phyloP scores from a whole-genome alignment of 1,284 basidiomycete species.

The Apiotrichum porosum region DNA sequence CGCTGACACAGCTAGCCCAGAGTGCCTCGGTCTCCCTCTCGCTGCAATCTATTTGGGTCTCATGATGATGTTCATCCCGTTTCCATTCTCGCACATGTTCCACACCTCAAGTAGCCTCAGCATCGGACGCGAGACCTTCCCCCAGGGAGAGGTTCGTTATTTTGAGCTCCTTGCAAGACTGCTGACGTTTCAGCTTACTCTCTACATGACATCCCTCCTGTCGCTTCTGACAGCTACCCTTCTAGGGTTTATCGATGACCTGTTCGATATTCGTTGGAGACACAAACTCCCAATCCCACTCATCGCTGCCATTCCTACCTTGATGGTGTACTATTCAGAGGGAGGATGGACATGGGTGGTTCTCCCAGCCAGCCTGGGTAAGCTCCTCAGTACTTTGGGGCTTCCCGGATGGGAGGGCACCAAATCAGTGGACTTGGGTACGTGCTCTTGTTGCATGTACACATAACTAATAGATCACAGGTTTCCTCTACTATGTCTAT shows the following conservation, averaged over 20 bases:
- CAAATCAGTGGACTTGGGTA: conserved; percentile 80
- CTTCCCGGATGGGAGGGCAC: conserved; percentile 47
- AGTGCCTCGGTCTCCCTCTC: conserved; percentile 85
- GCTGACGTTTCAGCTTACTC: conserved; percentile 60
- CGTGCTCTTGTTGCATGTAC: conserved; percentile 25
- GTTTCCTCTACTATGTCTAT: conserved; percentile 81
- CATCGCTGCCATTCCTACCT: conserved; percentile 86
- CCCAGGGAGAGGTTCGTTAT: conserved; percentile 72
- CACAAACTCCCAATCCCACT: conserved; percentile 97
- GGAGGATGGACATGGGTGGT: conserved; percentile 91
- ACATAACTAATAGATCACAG: conserved; percentile 4
- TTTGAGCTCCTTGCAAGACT: not conserved
- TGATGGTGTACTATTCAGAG: conserved; percentile 95
- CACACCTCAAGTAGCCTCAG: conserved; percentile 10
- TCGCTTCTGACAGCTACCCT: conserved; percentile 87
- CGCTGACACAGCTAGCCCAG: conserved; percentile 62
- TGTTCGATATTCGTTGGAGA: conserved; percentile 98
- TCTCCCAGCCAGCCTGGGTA: conserved; percentile 73
- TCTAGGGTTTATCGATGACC: conserved; percentile 92
- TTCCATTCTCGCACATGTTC: conserved; percentile 74
- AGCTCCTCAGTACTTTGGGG: conserved; percentile 51
- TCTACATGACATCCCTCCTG: conserved; percentile 87
- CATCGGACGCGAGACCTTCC: conserved; percentile 57
- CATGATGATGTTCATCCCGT: conserved; percentile 81
- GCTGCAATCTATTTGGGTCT: conserved; percentile 82